Evolutionary conservation across 1,284 basidiomycete species (phyloP), one percentile per base, ranked within the genome.

Genomic region (Tilletia horrida): DNA sequence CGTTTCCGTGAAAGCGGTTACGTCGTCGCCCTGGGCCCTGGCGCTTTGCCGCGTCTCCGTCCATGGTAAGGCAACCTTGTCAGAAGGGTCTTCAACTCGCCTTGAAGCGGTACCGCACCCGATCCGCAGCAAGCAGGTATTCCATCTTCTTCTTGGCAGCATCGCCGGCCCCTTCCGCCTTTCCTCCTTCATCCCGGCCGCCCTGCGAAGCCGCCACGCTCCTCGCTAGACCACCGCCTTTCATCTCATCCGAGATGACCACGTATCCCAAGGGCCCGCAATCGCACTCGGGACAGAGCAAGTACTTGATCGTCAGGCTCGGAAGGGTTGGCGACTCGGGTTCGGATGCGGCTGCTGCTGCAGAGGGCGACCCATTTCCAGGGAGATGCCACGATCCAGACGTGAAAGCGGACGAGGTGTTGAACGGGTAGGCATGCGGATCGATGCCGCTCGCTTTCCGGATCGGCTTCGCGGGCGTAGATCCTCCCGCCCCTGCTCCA

Each of bases 201-300:
- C 40, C 61, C 61, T 62, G 61, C 27, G 55, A 59, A 21, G 55
- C 55, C 27, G 55, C 74, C 1, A 78, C 77, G 47, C 71, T 66
- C 31, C 70, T 67, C 9, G 76, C 77, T 65, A 79, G 50, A 18
- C 72, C 68, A 2, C 77, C 77, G 14, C 66, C 72, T 52, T 74
- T 70, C 73, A 76, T 69, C 63, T 70, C 68, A 1, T 57, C 55
- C 21, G 75, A 70, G 43, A 80, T 50, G 16, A 80, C 73, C 23
- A 73, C 73, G 44, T 78, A 81, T 9, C 80, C 80, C 1, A 81
- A 64, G 16, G 80, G 80, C 1, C 80, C 80, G 63, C 74, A 76
- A 45, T 78, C 79, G 69, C 80, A 81, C 52, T 81, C 77, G n/a
- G 78, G 74, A 59, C 80, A 81, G 25, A 76, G 42, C 1, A 81